These are phyloP conservation scores for Entomortierella parvispora DNA, from an alignment of 192 early-diverging fungal genomes.

Conservation along the genomic window DNA sequence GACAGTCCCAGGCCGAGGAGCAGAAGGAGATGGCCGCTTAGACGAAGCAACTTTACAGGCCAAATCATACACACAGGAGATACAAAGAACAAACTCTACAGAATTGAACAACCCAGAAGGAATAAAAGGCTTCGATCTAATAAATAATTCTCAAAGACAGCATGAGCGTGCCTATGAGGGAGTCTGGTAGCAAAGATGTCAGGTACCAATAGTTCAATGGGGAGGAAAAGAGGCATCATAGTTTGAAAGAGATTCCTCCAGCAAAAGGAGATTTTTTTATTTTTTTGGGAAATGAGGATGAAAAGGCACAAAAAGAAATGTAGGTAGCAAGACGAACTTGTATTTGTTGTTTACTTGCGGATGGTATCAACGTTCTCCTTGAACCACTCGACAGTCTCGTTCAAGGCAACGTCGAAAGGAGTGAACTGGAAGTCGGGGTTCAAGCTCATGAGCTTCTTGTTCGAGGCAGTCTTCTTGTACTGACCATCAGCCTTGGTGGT, in stretches of 20 bases:
- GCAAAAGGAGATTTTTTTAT: neutral
- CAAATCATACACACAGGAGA: too few species aligned
- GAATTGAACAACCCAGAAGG: too few species aligned
- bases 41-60: too few species aligned
- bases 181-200: too few species aligned
- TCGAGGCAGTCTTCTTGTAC: constrained; percentile 88
- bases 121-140: too few species aligned
- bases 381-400: constrained; percentile 81
- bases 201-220: too few species aligned
- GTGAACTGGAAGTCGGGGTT: constrained; percentile 85
- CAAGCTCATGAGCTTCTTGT: constrained; percentile 74
- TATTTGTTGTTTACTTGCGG: constrained; percentile 73
- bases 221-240: too few species aligned
- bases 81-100: too few species aligned
- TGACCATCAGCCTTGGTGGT: constrained; percentile 80
- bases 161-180: too few species aligned
- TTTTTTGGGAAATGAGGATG: neutral
- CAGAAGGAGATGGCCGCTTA: constrained; percentile 54
- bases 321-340: too few species aligned
- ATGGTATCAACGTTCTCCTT: constrained; percentile 71
- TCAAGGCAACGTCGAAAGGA: constrained; percentile 73
- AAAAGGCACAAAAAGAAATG: neutral
- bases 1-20: constrained; percentile 66
- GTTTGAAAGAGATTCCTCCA: too few species aligned
- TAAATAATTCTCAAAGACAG: too few species aligned